phyloP scores from a whole-genome alignment of 2,329 filamentous ascomycete species.

The Elsinoe fawcettii region DNA sequence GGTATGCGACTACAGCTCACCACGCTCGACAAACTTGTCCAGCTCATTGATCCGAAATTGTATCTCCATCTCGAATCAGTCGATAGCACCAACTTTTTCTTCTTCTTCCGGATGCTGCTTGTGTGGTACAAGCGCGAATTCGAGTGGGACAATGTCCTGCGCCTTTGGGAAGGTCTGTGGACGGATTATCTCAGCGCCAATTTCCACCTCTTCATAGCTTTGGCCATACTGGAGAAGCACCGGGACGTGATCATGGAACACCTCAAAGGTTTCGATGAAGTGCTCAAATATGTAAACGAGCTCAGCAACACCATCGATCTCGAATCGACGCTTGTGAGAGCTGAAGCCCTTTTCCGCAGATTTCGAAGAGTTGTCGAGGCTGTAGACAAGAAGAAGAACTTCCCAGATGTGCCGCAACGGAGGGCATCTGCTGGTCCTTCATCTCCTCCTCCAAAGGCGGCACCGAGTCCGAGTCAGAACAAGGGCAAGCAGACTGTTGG shows the following conservation, averaged over 20 bases:
- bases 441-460: constrained; percentile 6
- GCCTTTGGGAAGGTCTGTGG: constrained; percentile 90
- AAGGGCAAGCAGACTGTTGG: constrained; percentile 29
- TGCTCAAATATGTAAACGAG: constrained; percentile 97
- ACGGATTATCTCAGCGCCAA: constrained; percentile 82
- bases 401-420: constrained; percentile 47
- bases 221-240: constrained; percentile 82
- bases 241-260: constrained; percentile 95
- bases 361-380: constrained; percentile 86
- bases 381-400: constrained; percentile 84
- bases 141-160: constrained; percentile 74
- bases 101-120: constrained; percentile 98
- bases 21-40: constrained; percentile 87
- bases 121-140: constrained; percentile 99
- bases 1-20: constrained; percentile 91
- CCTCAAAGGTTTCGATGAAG: constrained; percentile 89
- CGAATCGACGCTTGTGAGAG: constrained; percentile 73
- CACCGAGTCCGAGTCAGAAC: constrained; percentile 17
- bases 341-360: constrained; percentile 77
- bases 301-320: constrained; percentile 89
- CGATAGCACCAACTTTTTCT: constrained; percentile 98
- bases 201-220: constrained; percentile 89
- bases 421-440: constrained; percentile 15
- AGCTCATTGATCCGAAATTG: constrained; percentile 91
- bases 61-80: constrained; percentile 83